Base-by-base conservation (phyloP, 169 alveolate species). In the Plasmodium coatneyi region DNA sequence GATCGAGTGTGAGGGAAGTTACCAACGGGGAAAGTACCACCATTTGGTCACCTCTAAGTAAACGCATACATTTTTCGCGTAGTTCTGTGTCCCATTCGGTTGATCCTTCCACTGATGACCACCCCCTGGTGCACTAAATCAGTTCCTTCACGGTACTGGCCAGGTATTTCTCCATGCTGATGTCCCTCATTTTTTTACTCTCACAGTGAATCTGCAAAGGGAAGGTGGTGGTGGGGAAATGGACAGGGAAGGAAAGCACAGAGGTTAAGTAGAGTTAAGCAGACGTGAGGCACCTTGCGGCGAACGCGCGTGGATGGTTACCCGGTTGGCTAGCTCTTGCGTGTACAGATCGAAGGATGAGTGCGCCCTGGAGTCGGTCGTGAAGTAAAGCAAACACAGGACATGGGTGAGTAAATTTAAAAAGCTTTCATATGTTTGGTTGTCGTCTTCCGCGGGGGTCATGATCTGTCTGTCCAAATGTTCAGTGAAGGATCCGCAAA, bases 161-260 rank as follows among this genome's bases (percentile, higher is more conserved):
- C 22, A 84, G 19, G 43, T 46, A 46, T 19, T 71, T 84, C 41
- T 28, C 84, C 79, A 52, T 46, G 71, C 56, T 28, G 25, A 39
- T 14, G 39, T 87, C 84, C 82, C 83, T 87, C 93, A 76, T 87
- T 87, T 87, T 87, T 78, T 36, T 56, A 84, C 93, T 76, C 71
- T 76, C 93, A 60, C 34, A 30, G 34, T 87, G 80, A 16, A 87
- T 12, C 93, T 87, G 41, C 28, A 87, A 78, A 12, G 70, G n/a
- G 70, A 28, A 76, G 78, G 60, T 19, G 52, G 54, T 56, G 71
- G 39, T 1, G 3, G 3, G 39, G 39, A 32, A 32, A 32, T 32
- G 39, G 39, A 32, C 14, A 36, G 22, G 39, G 49, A 1, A 25
- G 12, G 56, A 14, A 84, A 41, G 36, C 19, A 9, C 7, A 19